phyloP scores from a whole-genome alignment of 2,329 filamentous ascomycete species.

The Fusarium redolens region DNA sequence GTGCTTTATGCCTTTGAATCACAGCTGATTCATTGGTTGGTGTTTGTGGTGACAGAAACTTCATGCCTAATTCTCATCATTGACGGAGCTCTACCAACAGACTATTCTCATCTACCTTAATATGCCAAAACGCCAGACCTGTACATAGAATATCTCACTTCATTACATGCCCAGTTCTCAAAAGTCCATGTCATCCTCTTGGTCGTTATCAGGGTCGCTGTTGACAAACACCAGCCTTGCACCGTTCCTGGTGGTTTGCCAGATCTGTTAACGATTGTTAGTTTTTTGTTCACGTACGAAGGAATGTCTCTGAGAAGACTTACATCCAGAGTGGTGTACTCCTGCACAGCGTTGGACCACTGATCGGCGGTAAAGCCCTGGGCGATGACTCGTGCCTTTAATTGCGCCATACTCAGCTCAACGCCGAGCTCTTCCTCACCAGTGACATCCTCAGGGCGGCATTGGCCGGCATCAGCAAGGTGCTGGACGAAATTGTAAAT shows the following conservation, averaged over 20 bases:
- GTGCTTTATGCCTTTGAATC: background rate
- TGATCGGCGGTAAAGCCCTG: constrained; percentile 98
- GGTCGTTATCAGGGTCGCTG: constrained; percentile 64
- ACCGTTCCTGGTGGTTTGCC: constrained; percentile 80
- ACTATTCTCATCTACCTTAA: constrained; percentile 39
- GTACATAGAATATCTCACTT: constrained; percentile 30
- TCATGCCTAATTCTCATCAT: constrained; percentile 19
- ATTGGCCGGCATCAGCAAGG: constrained; percentile 87
- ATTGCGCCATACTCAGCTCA: constrained; percentile 87
- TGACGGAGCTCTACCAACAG: constrained; percentile 27
- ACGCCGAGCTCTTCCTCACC: constrained; percentile 63
- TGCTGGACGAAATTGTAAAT: constrained; percentile 96
- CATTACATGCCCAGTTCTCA: constrained; percentile 37
- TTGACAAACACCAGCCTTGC: constrained; percentile 76
- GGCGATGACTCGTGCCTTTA: constrained; percentile 90
- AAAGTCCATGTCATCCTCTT: constrained; percentile 61
- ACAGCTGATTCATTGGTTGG: background rate
- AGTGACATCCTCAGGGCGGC: constrained; percentile 76
- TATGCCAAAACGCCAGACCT: constrained; percentile 49
- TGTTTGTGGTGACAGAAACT: background rate
- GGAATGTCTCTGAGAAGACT: constrained; percentile 60
- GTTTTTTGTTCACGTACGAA: constrained; percentile 29
- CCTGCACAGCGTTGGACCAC: constrained; percentile 85
- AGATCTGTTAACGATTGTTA: constrained; percentile 68
- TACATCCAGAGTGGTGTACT: constrained; percentile 90